phyloP scores from a whole-genome alignment of 306 rosid species.

The Senna tora region DNA sequence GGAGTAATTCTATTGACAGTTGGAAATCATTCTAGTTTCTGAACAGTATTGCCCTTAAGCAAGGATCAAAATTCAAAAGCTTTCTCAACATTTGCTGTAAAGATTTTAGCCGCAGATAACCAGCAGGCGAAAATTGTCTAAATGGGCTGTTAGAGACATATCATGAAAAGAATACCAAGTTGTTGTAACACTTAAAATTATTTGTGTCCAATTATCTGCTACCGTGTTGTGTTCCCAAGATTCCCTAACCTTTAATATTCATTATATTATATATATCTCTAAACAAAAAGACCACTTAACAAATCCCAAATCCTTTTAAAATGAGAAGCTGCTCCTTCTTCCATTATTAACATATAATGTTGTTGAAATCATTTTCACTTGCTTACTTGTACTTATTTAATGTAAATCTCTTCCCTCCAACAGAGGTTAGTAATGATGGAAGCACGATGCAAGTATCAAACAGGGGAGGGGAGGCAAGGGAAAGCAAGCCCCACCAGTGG shows the following conservation, averaged over 20 bases:
- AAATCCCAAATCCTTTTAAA: neutral
- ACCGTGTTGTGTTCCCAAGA: neutral
- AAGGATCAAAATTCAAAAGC: slow-evolving; percentile 23
- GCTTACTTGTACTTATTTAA: neutral
- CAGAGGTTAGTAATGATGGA: slow-evolving; percentile 43
- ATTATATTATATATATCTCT: slow-evolving; percentile 19
- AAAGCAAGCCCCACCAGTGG: slow-evolving; percentile 32
- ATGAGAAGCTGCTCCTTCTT: neutral
- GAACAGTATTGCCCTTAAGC: neutral
- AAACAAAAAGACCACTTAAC: neutral
- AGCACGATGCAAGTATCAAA: slow-evolving; percentile 38
- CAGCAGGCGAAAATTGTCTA: neutral
- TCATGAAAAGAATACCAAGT: slow-evolving; percentile 3
- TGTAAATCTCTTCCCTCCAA: slow-evolving; percentile 11
- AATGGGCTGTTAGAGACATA: neutral
- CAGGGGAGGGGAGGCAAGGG: neutral
- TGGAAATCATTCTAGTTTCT: slow-evolving; percentile 19
- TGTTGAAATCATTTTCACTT: slow-evolving; percentile 1
- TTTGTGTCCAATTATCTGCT: slow-evolving; percentile 18
- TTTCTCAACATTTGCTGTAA: slow-evolving; percentile 6
- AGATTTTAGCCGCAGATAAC: slow-evolving; percentile 24
- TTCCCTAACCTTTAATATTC: slow-evolving; percentile 6
- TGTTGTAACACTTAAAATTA: slow-evolving; percentile 30
- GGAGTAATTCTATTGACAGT: slow-evolving; percentile 18
- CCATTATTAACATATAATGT: slow-evolving; percentile 4